Evolutionary conservation across 2,329 filamentous ascomycete genomes (phyloP).

Genomic region (Aspergillus sp.): DNA sequence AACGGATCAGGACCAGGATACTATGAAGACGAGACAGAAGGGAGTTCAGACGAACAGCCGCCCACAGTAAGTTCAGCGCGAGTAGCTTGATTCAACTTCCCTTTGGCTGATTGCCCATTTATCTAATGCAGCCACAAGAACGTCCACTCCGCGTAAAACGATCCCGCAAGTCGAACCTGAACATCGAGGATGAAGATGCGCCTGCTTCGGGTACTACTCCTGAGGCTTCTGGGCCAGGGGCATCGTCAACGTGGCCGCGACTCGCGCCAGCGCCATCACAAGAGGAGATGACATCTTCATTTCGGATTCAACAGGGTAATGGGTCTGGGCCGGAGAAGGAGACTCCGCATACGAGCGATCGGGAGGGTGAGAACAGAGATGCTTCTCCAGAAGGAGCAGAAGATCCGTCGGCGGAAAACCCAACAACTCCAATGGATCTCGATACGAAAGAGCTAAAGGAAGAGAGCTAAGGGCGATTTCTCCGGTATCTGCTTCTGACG

Average conservation of each 20-base stretch:
- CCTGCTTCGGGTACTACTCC: constrained; percentile 24
- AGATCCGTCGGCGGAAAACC: constrained; percentile 21
- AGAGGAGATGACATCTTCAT: constrained; percentile 39
- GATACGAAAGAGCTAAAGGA: constrained; percentile 35
- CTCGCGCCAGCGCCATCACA: constrained; percentile 37
- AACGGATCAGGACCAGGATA: constrained; percentile 23
- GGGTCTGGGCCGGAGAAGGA: constrained; percentile 28
- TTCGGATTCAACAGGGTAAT: constrained; percentile 34
- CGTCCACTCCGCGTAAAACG: constrained; percentile 47
- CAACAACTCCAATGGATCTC: constrained; percentile 39
- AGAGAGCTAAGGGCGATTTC: constrained; percentile 25
- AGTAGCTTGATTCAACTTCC: constrained; percentile 13
- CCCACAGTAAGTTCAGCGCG: constrained; percentile 33
- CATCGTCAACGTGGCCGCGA: constrained; percentile 29
- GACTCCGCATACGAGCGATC: constrained; percentile 17
- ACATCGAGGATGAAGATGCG: constrained; percentile 24
- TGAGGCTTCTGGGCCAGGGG: constrained; percentile 16
- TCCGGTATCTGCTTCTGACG: background rate
- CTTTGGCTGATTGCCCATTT: background rate
- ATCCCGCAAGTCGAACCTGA: constrained; percentile 39
- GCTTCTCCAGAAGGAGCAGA: constrained; percentile 13
- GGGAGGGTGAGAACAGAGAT: constrained; percentile 17
- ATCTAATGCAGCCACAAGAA: constrained; percentile 42
- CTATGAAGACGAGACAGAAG: constrained; percentile 45
- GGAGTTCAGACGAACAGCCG: constrained; percentile 45